Base-by-base conservation (phyloP, 345 rosid species). In the Gossypium longicalyx region DNA sequence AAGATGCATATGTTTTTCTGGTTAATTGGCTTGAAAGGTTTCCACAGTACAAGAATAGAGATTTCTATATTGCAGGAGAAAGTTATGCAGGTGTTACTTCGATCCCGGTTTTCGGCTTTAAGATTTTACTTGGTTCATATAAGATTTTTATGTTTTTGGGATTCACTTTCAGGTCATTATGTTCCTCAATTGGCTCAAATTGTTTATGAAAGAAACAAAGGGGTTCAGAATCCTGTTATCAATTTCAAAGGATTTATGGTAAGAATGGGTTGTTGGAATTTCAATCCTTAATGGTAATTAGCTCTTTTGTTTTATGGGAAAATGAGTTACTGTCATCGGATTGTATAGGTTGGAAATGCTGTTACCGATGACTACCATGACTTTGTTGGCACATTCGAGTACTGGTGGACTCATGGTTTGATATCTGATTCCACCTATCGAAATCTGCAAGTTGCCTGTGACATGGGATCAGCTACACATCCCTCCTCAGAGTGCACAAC, bases 391-490 rank as follows among this genome's bases (percentile, higher is more conserved):
- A 85, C 91, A 10, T 95, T 93, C 73, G 97, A 95, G 68, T 95
- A 91, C 73, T 95, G 99, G 98, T 95, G 98, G 99, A 82, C 90
- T 67, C 98, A 91, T 82, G 99, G 98, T n/a, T 83, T 95, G 83
- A 93, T 93, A 77, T 91, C 96, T 54, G 98, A 95, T 85, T 90
- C 89, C 19, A 91, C 93, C 74, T 93, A 93, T 78, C 82, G 66
- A 64, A 80, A 76, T 15, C 80, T 94, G 58, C 79, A 87, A 60
- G 72, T 76, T 29, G 60, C 85, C 3, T 94, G 98, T 70, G 81
- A 79, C 65, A 79, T 67, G 69, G 93, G 74, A 58, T 89, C 97
- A 3, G 73, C 94, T 1, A 81, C 72, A 61, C 98, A 94, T 73
- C 98, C 93, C 1, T 86, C 98, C 9, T 19, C 51, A 48, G 88